Evolutionary conservation across 352 stramenopile species (phyloP).

Genomic region (Globisporangium canariense): DNA sequence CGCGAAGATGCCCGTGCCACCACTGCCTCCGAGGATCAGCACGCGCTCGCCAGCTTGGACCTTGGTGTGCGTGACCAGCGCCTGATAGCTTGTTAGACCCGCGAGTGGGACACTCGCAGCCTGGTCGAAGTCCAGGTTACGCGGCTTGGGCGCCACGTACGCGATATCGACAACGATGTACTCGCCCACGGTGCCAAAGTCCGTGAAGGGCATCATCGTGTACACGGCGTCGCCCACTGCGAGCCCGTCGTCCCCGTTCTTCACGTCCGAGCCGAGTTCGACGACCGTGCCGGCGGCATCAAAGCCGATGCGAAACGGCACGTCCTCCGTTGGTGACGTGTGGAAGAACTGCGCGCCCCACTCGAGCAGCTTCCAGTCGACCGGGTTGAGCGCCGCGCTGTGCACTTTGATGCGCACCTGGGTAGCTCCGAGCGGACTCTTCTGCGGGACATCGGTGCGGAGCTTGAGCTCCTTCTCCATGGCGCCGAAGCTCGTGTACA

Average conservation of each 20-base stretch:
- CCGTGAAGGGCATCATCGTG: not conserved
- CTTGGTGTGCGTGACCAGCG: not conserved
- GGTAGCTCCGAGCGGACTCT: not conserved
- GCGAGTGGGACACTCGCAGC: not conserved
- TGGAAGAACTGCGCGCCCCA: conserved; percentile 14
- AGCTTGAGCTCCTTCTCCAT: no score
- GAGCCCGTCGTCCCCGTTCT: no score
- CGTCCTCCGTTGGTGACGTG: conserved; percentile 18
- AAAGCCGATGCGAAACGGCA: conserved; percentile 33
- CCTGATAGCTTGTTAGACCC: not conserved
- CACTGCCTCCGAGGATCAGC: conserved; percentile 60
- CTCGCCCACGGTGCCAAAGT: not conserved
- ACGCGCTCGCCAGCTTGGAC: conserved; percentile 12
- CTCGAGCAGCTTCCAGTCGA: conserved; percentile 26
- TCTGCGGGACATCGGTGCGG: no score
- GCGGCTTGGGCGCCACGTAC: not conserved
- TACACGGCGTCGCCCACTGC: not conserved
- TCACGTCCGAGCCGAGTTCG: no score
- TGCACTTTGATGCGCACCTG: conserved; percentile 33
- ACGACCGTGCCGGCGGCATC: no score
- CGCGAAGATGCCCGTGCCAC: conserved; percentile 53
- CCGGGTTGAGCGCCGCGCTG: conserved; percentile 31
- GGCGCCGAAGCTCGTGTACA: no score
- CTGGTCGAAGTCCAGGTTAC: not conserved
- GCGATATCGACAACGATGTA: not conserved